A percentile compares a stretch with the other conserved stretches of the same genome.
Evolutionary conservation across 306 rosid species (phyloP).

Genomic region (Begonia fuchsioides): DNA sequence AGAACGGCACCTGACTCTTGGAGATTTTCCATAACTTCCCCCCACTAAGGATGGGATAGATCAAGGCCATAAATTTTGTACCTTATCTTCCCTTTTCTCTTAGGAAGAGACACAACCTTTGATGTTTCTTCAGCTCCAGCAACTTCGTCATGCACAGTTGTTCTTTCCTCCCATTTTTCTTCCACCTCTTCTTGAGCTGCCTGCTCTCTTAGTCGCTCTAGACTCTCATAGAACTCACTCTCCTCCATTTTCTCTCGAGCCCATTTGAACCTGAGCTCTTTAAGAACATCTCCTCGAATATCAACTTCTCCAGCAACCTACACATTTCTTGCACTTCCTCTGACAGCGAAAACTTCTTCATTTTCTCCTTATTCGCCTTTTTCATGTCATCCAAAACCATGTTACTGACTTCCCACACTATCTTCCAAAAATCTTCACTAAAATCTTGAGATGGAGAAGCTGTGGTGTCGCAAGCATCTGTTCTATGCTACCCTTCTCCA

Average conservation of each 20-base stretch:
- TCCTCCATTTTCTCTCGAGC: slow-evolving; percentile 88
- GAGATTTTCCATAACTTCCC: slow-evolving; percentile 47
- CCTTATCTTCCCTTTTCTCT: slow-evolving; percentile 61
- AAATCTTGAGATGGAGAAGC: slow-evolving; percentile 25
- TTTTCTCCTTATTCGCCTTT: slow-evolving; percentile 55
- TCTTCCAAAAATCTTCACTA: slow-evolving; percentile 85
- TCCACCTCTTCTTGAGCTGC: slow-evolving; percentile 17
- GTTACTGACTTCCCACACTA: slow-evolving; percentile 83
- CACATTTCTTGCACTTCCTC: slow-evolving; percentile 79
- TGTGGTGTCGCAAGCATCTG: slow-evolving; percentile 9
- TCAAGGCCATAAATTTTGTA: slow-evolving; percentile 79
- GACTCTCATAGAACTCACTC: slow-evolving; percentile 45
- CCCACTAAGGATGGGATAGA: slow-evolving; percentile 76
- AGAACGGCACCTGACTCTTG: slow-evolving; percentile 47
- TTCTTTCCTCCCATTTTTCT: slow-evolving; percentile 5
- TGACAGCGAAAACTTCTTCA: slow-evolving; percentile 64
- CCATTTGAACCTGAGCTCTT: slow-evolving; percentile 91
- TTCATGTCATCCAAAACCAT: slow-evolving; percentile 66
- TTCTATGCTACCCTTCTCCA: slow-evolving; percentile 38
- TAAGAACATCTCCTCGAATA: slow-evolving; percentile 62
- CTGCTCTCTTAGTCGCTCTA: slow-evolving; percentile 39
- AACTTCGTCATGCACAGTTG: slow-evolving; percentile 9
- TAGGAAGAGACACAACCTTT: slow-evolving; percentile 52
- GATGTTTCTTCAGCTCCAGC: slow-evolving; percentile 18
- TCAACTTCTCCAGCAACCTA: slow-evolving; percentile 85